Base-by-base conservation (phyloP, 108 stramenopile species). In the Craspedostauros australis region DNA sequence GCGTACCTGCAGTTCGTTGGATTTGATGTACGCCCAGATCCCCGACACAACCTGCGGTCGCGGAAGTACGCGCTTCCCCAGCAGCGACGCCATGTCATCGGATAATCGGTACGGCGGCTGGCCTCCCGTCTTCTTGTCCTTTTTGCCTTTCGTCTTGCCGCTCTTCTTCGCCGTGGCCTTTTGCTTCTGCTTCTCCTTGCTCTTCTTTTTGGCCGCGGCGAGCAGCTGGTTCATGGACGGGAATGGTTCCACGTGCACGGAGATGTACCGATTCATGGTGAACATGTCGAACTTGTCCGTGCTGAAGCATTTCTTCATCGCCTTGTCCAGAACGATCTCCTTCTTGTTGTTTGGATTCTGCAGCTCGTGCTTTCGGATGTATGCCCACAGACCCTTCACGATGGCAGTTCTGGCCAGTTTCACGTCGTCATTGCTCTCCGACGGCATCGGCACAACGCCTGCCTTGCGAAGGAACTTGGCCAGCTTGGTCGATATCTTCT, bases 21-120 rank as follows among this genome's bases (percentile, higher is more conserved):
- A 64, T 37, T 86, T 69, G 56, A 94, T 94, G 62, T 94, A 91
- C 1, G 54, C 84, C 93, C 93, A 94, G 12, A 94, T 52, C 36
- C 64, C 73, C 46, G 81, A 73, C 1, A 83, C 86, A 8, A 91
- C 86, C 66, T 88, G 82, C 22, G 89, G 84, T 37, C 93, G 69
- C 7, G 87, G 78, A 42, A 86, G 62, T 25, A 85, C 66, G 4
- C 46, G 48, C 42, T 77, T 81, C 7, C 89, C 89, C 2, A 68
- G 63, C 2, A 91, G 79, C n/a, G 50, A 66, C 4, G 66, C 63
- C 60, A 91, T 54, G 26, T 73, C 85, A 34, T 75, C 65, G n/a
- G 85, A 86, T 1, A 91, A 43, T 33, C 66, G 70, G 47, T 81
- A 91, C 0, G 83, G 89, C 11, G 79, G 79, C 54, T 91, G 89